Conservation (phyloP, 2,329 filamentous ascomycete species). For the Ascochyta clinopodiicola region DNA sequence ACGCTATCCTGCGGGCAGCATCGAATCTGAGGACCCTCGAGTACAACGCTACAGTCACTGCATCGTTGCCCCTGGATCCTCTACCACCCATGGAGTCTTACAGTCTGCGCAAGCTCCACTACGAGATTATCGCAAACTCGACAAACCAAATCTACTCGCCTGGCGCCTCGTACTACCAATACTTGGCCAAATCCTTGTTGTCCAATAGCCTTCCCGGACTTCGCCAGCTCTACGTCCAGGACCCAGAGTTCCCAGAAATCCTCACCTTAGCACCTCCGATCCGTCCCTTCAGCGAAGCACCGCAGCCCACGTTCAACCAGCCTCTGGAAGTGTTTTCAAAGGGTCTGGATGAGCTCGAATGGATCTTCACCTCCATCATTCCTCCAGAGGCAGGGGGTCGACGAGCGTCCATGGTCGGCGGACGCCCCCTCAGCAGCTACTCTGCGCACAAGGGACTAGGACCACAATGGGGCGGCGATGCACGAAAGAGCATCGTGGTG, state of each 20-base stretch:
- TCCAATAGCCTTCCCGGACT: constrained; percentile 76
- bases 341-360: constrained; percentile 70
- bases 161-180: constrained; percentile 75
- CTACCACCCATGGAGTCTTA: constrained; percentile 71
- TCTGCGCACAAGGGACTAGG: constrained; percentile 56
- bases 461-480: constrained; percentile 65
- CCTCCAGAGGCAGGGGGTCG: constrained; percentile 55
- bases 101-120: constrained; percentile 76
- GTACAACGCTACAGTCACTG: constrained; percentile 62
- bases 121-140: constrained; percentile 74
- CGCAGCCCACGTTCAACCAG: constrained; percentile 57
- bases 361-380: constrained; percentile 69
- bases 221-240: constrained; percentile 81
- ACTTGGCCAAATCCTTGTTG: constrained; percentile 83
- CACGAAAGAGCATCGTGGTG: constrained; percentile 67
- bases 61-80: constrained; percentile 62
- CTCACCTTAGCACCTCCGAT: constrained; percentile 75
- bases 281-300: constrained; percentile 57
- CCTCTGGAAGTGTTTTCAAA: constrained; percentile 70
- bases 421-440: constrained; percentile 55
- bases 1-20: constrained; percentile 65
- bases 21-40: constrained; percentile 65
- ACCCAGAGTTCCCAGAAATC: constrained; percentile 80
- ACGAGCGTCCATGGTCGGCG: constrained; percentile 50
- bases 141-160: constrained; percentile 63